Percentiles rank a stretch among this genome's conserved stretches.
Evolutionary conservation across 129 eudicot genomes (phyloP).

Genomic region (Smallanthus sonchifolius): DNA sequence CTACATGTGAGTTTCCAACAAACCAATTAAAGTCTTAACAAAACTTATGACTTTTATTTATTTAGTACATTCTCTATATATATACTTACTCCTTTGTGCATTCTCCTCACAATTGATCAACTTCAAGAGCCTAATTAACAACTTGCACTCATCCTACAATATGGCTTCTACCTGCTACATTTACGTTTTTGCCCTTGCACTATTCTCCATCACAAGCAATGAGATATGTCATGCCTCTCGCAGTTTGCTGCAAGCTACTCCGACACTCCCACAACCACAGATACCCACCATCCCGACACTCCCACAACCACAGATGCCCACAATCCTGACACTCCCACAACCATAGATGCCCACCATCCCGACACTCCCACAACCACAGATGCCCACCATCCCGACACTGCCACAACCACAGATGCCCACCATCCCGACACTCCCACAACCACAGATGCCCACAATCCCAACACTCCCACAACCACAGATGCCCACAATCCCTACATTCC

Average conservation of each 20-base stretch:
- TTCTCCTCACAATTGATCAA: background rate
- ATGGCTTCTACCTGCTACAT: constrained; percentile 7
- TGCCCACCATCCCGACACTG: too few relatives aligned
- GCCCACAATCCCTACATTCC: constrained; percentile 19
- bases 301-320: too few relatives aligned
- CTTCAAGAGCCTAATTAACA: background rate
- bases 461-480: too few relatives aligned
- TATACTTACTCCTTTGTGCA: background rate
- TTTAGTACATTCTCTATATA: background rate
- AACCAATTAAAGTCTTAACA: background rate
- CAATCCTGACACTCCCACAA: too few relatives aligned
- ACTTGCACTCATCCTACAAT: background rate
- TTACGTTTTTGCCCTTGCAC: constrained; percentile 10
- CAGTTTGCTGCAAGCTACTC: too few relatives aligned
- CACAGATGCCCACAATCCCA: too few relatives aligned
- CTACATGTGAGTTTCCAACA: background rate
- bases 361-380: too few relatives aligned
- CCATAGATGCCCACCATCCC: too few relatives aligned
- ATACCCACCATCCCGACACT: too few relatives aligned
- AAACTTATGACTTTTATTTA: background rate
- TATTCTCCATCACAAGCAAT: constrained; percentile 8
- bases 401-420: too few relatives aligned
- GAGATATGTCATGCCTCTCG: constrained; percentile 23
- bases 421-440: too few relatives aligned
- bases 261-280: too few relatives aligned